Percentiles rank a stretch among this genome's conserved stretches.
Evolutionary conservation across 139 green algal genomes (phyloP).

Genomic region (Trebouxia sp.): DNA sequence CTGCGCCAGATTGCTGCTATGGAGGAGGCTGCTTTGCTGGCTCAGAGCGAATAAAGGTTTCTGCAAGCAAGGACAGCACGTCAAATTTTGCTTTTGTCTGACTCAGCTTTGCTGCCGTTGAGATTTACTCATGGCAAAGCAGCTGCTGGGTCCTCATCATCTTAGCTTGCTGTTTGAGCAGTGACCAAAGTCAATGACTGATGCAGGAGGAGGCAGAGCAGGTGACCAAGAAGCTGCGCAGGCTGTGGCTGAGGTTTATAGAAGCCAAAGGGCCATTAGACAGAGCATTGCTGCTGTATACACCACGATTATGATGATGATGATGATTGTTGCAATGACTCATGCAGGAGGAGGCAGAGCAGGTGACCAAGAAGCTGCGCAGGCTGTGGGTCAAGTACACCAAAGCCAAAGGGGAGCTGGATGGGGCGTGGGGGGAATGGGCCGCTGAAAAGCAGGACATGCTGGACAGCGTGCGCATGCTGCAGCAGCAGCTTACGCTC

Average conservation of each 20-base stretch:
- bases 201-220: conserved; percentile 67
- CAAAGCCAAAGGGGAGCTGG: conserved; percentile 58
- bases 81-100: neutral
- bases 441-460: conserved; percentile 75
- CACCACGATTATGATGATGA: too few species aligned
- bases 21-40: neutral
- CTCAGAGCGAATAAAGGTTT: neutral
- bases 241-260: conserved; percentile 64
- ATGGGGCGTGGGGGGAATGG: conserved; percentile 70
- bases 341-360: conserved; percentile 67
- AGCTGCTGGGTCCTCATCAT: neutral
- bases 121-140: neutral
- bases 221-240: conserved; percentile 73
- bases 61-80: too few species aligned
- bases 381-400: conserved; percentile 68
- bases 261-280: conserved; percentile 57
- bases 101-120: neutral
- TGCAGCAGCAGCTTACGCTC: conserved; percentile 78
- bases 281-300: conserved; percentile 66
- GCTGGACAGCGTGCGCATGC: conserved; percentile 64
- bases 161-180: too few species aligned
- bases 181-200: too few species aligned
- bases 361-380: conserved; percentile 74
- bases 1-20: too few species aligned
- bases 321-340: too few species aligned